Conservation (phyloP, 805 yeast genomes). For the Pichia rugopelliculosa region DNA sequence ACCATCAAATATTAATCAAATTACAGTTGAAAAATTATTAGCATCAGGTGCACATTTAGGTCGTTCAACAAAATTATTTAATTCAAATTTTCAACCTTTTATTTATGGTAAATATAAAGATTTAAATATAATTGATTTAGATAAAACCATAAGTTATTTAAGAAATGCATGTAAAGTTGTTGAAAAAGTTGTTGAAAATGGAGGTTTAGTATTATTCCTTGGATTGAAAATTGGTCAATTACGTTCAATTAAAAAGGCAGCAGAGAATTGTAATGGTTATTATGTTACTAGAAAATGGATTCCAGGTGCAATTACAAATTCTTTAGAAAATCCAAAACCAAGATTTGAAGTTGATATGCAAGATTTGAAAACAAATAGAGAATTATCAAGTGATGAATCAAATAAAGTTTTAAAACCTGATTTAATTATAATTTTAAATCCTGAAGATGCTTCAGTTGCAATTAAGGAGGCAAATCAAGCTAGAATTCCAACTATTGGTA, state of each 20-base stretch:
- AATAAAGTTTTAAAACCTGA: constrained; percentile 73
- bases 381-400: constrained; percentile 42
- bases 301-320: constrained; percentile 90
- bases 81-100: constrained; percentile 78
- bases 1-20: constrained; percentile 50
- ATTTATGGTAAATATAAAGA: constrained; percentile 85
- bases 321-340: constrained; percentile 49
- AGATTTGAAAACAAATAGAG: constrained; percentile 59
- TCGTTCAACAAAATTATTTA: constrained; percentile 72
- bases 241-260: constrained; percentile 70
- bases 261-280: constrained; percentile 68
- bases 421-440: constrained; percentile 77
- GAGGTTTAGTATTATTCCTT: constrained; percentile 73
- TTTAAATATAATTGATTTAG: constrained; percentile 85
- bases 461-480: constrained; percentile 73
- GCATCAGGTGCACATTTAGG: constrained; percentile 96
- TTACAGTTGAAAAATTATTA: constrained; percentile 62
- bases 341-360: constrained; percentile 71
- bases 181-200: constrained; percentile 72
- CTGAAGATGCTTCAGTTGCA: constrained; percentile 76
- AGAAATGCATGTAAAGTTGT: constrained; percentile 81
- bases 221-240: constrained; percentile 80
- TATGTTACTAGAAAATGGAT: constrained; percentile 84
- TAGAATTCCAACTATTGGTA: constrained; percentile 87
- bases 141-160: constrained; percentile 68